Evolutionary conservation across 2,329 filamentous ascomycete genomes (phyloP), one percentile per base, ranked within the genome.

Genomic region (Xylariaceae sp.): DNA sequence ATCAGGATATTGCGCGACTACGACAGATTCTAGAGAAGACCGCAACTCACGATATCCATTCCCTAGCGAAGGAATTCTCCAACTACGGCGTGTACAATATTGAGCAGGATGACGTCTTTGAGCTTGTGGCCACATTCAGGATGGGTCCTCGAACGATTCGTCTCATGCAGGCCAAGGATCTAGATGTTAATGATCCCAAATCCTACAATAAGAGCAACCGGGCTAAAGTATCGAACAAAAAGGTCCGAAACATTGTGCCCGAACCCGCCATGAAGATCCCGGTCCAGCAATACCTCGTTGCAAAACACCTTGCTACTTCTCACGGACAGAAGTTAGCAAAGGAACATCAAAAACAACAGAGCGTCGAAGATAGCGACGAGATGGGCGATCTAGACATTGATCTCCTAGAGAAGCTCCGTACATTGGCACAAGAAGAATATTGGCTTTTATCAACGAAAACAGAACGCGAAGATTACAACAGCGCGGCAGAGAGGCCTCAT

Each of bases 81-180:
- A 23, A 24, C 26, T 8, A 26, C 8, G 41, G 16, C 23, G 8
- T 11, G n/a, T 28, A 26, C 26, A 12, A 14, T 16, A 16, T 45
- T 26, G 4, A 9, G 17, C 24, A 45, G 4, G 28, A 45, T 29
- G 24, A 45, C 14, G 41, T 6, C 11, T 16, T 3, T 4, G 24
- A 33, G 5, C 19, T 54, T 8, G 11, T 53, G n/a, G 34, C 14
- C 16, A 19, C 16, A 6, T 54, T 54, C 29, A 16, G 12, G 16
- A 7, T 61, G 4, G 16, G 49, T 3, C 23, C 24, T 14, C 41
- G 34, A 17, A n/a, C 53, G 5, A 48, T 51, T 11, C 36, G 58
- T 5, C 17, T 61, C 11, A 45, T 61, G 34, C 58, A 58, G 23
- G 34, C 39, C 7, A 49, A 46, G n/a, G 48, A 61, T n/a, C 24